phyloP scores from a whole-genome alignment of 108 stramenopile species.

The Cyclotella atomus region DNA sequence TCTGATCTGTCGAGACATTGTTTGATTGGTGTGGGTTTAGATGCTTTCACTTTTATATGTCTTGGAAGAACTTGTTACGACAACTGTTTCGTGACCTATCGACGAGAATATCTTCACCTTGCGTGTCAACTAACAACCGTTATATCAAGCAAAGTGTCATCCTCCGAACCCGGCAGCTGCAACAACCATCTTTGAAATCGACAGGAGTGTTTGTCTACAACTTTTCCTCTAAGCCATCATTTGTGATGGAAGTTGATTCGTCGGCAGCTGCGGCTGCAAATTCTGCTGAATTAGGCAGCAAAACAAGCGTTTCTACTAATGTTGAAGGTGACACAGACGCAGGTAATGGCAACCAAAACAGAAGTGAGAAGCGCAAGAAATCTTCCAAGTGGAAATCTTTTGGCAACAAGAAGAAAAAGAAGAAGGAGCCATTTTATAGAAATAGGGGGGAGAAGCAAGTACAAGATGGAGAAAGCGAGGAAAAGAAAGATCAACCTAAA shows the following conservation, averaged over 20 bases:
- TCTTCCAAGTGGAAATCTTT: neutral
- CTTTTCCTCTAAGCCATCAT: neutral
- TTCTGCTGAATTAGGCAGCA: neutral
- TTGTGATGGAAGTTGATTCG: conserved; percentile 4
- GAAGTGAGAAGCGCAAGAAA: neutral
- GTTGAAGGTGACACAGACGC: neutral
- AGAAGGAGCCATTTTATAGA: conserved; percentile 5
- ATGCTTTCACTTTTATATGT: too few species aligned
- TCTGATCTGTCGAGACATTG: too few species aligned
- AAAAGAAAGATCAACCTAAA: neutral
- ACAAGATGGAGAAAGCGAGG: conserved; percentile 8
- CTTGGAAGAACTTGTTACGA: too few species aligned
- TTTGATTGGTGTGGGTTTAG: too few species aligned
- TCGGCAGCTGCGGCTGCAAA: neutral
- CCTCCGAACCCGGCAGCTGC: neutral
- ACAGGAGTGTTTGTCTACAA: neutral
- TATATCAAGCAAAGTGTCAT: too few species aligned
- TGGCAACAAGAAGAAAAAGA: conserved; percentile 12
- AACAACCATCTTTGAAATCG: neutral
- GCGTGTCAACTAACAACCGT: too few species aligned
- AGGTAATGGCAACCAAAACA: neutral
- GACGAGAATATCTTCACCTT: too few species aligned
- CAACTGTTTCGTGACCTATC: too few species aligned
- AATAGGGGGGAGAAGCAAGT: conserved; percentile 21
- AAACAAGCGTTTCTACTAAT: neutral